These are phyloP conservation scores for Fimicolochytrium jonesii DNA, from an alignment of 192 early-diverging fungal genomes.

Conservation along the genomic window DNA sequence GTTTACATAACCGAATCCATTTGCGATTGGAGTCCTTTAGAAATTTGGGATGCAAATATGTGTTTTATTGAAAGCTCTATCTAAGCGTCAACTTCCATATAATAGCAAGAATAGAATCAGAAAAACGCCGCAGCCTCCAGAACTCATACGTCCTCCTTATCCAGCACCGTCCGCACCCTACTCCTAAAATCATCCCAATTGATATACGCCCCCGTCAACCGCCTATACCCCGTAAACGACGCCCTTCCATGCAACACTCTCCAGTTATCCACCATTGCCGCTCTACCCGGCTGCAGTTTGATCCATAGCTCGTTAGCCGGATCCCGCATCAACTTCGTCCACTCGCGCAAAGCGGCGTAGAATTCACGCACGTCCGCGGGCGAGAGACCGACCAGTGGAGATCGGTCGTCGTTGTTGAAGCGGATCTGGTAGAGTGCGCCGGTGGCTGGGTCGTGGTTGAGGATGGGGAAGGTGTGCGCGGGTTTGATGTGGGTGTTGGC, in stretches of 20 bases:
- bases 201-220: constrained; percentile 67
- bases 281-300: constrained; percentile 62
- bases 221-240: constrained; percentile 65
- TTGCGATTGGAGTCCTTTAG: too few species aligned
- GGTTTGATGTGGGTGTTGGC: constrained; percentile 57
- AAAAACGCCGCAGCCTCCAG: too few species aligned
- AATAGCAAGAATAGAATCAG: too few species aligned
- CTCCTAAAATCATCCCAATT: constrained; percentile 73
- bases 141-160: too few species aligned
- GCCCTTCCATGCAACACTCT: constrained; percentile 73
- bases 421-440: constrained; percentile 59
- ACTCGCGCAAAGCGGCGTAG: constrained; percentile 67
- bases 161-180: constrained; percentile 34
- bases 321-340: constrained; percentile 55
- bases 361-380: constrained; percentile 47
- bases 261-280: constrained; percentile 81
- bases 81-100: too few species aligned
- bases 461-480: constrained; percentile 52
- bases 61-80: too few species aligned
- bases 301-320: constrained; percentile 63
- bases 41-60: too few species aligned
- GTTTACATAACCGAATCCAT: too few species aligned
- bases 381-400: constrained; percentile 44
- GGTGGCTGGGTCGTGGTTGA: constrained; percentile 58
- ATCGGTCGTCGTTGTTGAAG: constrained; percentile 83